phyloP scores from a whole-genome alignment of 371 early-diverging fungal species.

The Apophysomyces ossiformis region DNA sequence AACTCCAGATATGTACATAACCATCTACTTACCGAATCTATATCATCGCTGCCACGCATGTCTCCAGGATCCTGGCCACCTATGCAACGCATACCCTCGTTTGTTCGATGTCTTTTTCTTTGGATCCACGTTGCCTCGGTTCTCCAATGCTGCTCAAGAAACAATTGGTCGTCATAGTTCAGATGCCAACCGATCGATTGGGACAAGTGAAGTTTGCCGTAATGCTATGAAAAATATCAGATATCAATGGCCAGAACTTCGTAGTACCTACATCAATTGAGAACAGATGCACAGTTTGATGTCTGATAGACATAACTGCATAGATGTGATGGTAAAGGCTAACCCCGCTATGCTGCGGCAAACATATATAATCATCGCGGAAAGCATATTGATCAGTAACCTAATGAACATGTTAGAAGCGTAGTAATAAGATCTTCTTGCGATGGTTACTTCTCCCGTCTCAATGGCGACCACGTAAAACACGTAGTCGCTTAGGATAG shows the following conservation, averaged over 20 bases:
- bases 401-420: not conserved
- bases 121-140: conserved; percentile 2
- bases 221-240: not conserved
- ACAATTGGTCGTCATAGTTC: conserved; percentile 5
- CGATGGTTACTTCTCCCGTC: conserved; percentile 7
- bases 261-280: not conserved
- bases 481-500: conserved; percentile 9
- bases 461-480: conserved; percentile 9
- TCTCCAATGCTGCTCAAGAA: not conserved
- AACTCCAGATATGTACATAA: not conserved
- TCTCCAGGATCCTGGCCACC: not conserved
- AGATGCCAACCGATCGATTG: conserved; percentile 9
- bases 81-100: not conserved
- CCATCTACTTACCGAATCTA: not conserved
- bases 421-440: not conserved
- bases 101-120: not conserved
- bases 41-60: not conserved
- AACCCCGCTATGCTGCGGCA: conserved; percentile 13
- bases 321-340: conserved; percentile 11
- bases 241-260: not conserved
- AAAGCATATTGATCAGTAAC: conserved; percentile 6
- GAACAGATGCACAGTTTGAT: conserved; percentile 8
- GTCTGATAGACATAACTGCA: conserved; percentile 11
- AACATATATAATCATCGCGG: conserved; percentile 2
- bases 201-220: not conserved